phyloP scores from a whole-genome alignment of 805 yeast genomes.

The Kuraishia hungarica region DNA sequence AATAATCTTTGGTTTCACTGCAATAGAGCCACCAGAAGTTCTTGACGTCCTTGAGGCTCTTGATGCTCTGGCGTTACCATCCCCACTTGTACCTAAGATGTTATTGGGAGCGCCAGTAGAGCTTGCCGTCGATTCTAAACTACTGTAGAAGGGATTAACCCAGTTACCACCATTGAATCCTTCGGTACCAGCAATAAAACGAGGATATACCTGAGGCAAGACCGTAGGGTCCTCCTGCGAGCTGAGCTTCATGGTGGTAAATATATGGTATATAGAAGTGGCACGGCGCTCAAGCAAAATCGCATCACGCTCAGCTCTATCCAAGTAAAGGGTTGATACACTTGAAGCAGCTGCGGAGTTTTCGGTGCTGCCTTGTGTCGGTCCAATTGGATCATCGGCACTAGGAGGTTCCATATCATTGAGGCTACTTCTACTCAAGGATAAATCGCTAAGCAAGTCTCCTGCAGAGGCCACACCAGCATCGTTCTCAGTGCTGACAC shows the following conservation, averaged over 20 bases:
- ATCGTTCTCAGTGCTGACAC: not conserved
- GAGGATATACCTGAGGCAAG: slow-evolving; percentile 61
- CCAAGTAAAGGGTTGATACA: slow-evolving; percentile 7
- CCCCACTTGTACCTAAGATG: not conserved
- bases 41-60: not conserved
- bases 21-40: not conserved
- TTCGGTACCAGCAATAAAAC: slow-evolving; percentile 48
- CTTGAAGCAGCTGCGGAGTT: not conserved
- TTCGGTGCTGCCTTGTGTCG: not conserved
- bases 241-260: slow-evolving; percentile 9
- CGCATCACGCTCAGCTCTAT: slow-evolving; percentile 15
- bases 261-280: slow-evolving; percentile 9
- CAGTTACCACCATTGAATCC: slow-evolving; percentile 71
- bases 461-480: not conserved
- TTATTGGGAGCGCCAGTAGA: not conserved
- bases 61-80: not conserved
- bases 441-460: not conserved
- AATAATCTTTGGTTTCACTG: slow-evolving; percentile 26
- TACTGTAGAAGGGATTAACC: slow-evolving; percentile 53
- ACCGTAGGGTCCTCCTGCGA: slow-evolving; percentile 11
- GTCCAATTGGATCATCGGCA: not conserved
- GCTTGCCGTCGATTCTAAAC: not conserved
- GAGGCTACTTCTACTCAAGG: not conserved
- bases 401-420: not conserved
- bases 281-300: slow-evolving; percentile 11